Base-by-base conservation (phyloP, 2,329 filamentous ascomycete species). In the Davidsoniella neocaledoniae region DNA sequence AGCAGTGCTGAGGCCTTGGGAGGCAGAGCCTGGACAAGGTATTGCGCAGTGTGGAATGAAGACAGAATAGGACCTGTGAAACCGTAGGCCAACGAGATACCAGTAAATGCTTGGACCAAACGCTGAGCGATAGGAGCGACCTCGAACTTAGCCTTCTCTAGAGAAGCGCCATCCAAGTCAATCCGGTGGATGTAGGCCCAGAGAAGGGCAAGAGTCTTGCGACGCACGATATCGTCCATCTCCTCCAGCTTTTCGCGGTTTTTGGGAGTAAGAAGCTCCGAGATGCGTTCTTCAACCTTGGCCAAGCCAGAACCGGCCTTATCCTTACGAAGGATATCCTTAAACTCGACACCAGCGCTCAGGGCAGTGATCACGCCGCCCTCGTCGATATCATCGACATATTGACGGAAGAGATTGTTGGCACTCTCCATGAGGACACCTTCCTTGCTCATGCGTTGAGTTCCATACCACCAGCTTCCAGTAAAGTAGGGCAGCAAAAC, bases 391-490 rank as follows among this genome's bases (percentile, higher is more conserved):
- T 79, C 76, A 49, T 94, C 88, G 56, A 85, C 79, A 66, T 93
- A 98, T 61, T 94, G 86, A 58, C 81, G 82, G 74, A 98, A 96
- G 52, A 98, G 76, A 56, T 86, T 88, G 64, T 93, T 93, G 57
- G 93, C 88, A 64, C 85, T 95, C 62, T 91, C 86, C 62, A 95
- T 82, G 50, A 94, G 72, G 23, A 96, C 83, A 57, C 86, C 86
- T 65, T 98, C 93, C 68, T 90, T 93, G 37, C 91, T 96, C 65
- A 85, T 78, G 58, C 81, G 78, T 65, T 94, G 90, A 33, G 86
- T 93, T 54, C 93, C 91, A 62, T 98, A 98, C 91, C 91, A 98
- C 91, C 91, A 98, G 53, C 83, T 87, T 44, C 91, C 91, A 50
- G 98, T 90, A 44, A 91, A 71, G 63, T 93, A 98, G 2, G 91